Evolutionary conservation across 345 rosid genomes (phyloP), one percentile per base, ranked within the genome.

Genomic region (Syzygium aromaticum): DNA sequence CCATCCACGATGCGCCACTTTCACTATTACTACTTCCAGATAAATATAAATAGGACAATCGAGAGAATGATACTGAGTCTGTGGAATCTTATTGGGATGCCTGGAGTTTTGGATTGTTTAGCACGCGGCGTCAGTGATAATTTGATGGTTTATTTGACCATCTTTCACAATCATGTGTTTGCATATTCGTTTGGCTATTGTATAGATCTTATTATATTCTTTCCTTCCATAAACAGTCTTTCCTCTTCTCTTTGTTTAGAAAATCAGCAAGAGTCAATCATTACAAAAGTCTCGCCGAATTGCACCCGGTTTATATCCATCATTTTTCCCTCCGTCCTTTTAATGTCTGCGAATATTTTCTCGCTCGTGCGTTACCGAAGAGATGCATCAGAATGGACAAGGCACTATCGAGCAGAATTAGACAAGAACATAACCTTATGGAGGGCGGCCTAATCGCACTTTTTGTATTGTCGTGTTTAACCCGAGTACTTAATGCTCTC

Each of bases 111-210:
- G 49, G 82, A 16, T 73, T 21, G 49, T 73, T 73, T 38, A 73
- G 49, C 38, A 73, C 82, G 82, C 82, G 21, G 38, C 82, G 1
- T 23, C 21, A 38, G 22, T 73, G 49, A 27, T 1, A 73, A 73
- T 73, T 89, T 11, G 98, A 95, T 54, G 96, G 93, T 86, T 94
- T 95, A 2, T 28, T 61, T 46, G 88, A 38, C 27, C 82, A 38
- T 73, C 82, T 73, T 19, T 73, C 82, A 11, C 82, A 21, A 10
- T 73, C 82, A 38, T 0, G 49, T 43, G 43, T 22, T 38, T 21
- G 82, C 49, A 73, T 73, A 73, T 73, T 19, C 82, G 38, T 40
- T 73, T 5, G 82, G 49, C 27, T 38, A 3, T 38, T 33, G 23
- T 25, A 38, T 73, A 10, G 63, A 23, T n/a, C 63, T 22, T n/a